A percentile compares a stretch with the other conserved stretches of the same genome.
These are phyloP conservation scores for Funneliformis geosporum DNA, from an alignment of 192 early-diverging fungal species.

Conservation along the genomic window DNA sequence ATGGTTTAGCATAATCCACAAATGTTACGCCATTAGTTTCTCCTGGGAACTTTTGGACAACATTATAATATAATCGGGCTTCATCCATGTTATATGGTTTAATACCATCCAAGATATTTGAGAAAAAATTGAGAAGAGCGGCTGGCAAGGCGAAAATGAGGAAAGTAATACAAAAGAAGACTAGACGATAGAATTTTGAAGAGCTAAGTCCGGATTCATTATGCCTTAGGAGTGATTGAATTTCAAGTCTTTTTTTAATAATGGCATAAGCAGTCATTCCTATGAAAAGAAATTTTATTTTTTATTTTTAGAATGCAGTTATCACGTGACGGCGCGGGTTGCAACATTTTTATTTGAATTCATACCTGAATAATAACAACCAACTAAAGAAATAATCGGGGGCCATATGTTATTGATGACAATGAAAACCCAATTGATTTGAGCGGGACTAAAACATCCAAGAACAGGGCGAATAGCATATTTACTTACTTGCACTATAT, in stretches of 20 bases:
- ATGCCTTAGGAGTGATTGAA: not conserved
- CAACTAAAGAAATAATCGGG: not conserved
- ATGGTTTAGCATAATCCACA: conserved; percentile 22
- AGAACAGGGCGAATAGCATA: conserved; percentile 19
- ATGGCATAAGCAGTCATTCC: conserved; percentile 1
- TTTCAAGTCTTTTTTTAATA: conserved; percentile 21
- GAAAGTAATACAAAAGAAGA: conserved; percentile 18
- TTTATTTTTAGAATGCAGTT: not conserved
- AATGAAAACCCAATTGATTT: not conserved
- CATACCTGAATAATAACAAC: conserved; percentile 21
- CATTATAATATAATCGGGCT: not conserved
- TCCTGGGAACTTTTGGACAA: not conserved
- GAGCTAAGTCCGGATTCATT: conserved; percentile 16
- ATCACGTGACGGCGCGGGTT: not conserved
- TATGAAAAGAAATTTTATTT: not conserved
- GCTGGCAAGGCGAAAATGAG: conserved; percentile 5
- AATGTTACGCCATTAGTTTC: not conserved
- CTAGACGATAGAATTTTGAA: conserved; percentile 11
- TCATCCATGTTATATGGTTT: not conserved
- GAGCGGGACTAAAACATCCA: not conserved
- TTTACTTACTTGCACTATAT: not conserved
- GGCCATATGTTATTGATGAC: conserved; percentile 3
- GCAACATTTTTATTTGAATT: not conserved
- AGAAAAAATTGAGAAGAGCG: not conserved
- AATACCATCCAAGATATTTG: not conserved